Evolutionary conservation across 805 yeast genomes (phyloP), one percentile per base, ranked within the genome.

Genomic region (Candida nemodendra): DNA sequence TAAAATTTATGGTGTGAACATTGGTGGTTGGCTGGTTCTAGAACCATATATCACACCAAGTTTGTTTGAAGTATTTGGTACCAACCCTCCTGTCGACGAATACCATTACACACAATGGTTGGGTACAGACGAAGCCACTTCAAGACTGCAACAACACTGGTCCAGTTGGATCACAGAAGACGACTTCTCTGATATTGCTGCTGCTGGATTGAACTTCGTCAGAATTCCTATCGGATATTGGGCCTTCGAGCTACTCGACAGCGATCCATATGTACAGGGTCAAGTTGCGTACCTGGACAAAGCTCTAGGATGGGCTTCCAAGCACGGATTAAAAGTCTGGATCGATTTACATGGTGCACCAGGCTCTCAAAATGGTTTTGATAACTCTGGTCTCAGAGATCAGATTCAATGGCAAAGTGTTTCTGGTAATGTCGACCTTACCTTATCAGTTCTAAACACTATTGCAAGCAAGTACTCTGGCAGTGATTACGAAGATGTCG

Each of bases 281-380:
- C 95, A 85, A 62, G 76, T 66, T 41, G 58, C 64, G 7, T 86
- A 84, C 61, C 64, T 90, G 37, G 95, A 86, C 54, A 64, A 72
- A 54, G 95, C 96, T 12, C 64, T 90, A 28, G 72, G 57, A 13
- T 91, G 96, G 96, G 78, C 86, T 29, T 61, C 76, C 33, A 65
- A 68, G 13, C 55, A 79, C 47, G 73, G 71, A 27, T 56, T 90
- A 46, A 80, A 81, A 56, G 95, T 79, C 17, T 88, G 96, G 96
- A 73, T 90, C 30, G 97, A 91, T 61, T 64, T 90, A 54, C 98
- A 90, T 59, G 97, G 97, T 45, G 95, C 84, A n/a, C 95, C 96
- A 23, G 97, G 96, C 16, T 84, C 95, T 16, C 98, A 90, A 62
- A 90, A 90, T 59, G 97, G 97, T 11, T 91, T 88, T 56, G 98